These are phyloP conservation scores for Colletotrichum sp. DNA, from an alignment of 2,329 filamentous ascomycete genomes.

Conservation along the genomic window DNA sequence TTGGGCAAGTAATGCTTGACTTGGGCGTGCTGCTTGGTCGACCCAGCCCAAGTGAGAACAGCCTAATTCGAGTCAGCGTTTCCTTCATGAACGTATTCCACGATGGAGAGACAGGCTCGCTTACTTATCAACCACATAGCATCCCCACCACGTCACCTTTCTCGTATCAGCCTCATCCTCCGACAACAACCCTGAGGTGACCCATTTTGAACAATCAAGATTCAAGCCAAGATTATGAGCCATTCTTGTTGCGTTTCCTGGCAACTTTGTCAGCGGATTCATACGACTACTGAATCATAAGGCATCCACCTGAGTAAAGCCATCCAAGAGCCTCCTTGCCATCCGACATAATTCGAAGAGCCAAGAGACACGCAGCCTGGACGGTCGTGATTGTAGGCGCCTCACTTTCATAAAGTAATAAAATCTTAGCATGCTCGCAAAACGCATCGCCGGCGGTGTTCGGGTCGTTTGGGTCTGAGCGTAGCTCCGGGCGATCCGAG, in stretches of 20 bases:
- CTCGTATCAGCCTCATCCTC: constrained; percentile 23
- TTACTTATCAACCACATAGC: constrained; percentile 26
- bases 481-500: constrained; percentile 24
- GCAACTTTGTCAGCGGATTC: background rate
- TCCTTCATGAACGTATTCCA: accelerated
- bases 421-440: constrained; percentile 23
- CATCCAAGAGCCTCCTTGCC: constrained; percentile 26
- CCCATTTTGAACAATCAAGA: constrained; percentile 22
- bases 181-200: background rate
- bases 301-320: constrained; percentile 21
- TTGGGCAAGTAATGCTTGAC: constrained; percentile 22
- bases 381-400: constrained; percentile 25
- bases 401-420: constrained; percentile 25
- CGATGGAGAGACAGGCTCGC: background rate
- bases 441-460: constrained; percentile 24
- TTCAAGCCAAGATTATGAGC: constrained; percentile 27
- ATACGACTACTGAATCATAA: background rate
- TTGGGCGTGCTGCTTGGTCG: constrained; percentile 22
- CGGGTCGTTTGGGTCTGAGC: constrained; percentile 20
- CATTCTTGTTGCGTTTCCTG: constrained; percentile 28
- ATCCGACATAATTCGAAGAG: constrained; percentile 22
- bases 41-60: constrained; percentile 22
- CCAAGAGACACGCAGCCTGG: constrained; percentile 24
- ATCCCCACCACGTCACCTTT: constrained; percentile 27
- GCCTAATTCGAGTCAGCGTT: background rate